Conservation (phyloP, 139 green algal species). For the Closterium sp. region DNA sequence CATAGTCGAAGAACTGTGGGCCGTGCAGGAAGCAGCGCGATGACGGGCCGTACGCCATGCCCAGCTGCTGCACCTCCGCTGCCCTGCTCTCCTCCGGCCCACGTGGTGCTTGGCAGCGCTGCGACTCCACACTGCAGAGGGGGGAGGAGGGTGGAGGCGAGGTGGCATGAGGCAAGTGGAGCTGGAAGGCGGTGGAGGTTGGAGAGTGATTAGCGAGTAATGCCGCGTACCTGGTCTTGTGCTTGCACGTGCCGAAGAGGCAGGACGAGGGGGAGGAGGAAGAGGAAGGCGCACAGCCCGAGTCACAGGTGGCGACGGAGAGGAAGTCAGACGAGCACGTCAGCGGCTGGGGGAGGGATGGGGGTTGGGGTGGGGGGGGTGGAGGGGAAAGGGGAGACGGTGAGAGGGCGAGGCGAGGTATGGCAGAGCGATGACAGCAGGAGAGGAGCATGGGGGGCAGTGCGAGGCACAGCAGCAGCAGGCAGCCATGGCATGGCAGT, state of each 20-base stretch:
- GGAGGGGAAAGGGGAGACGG: background rate
- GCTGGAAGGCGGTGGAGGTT: too few relatives aligned
- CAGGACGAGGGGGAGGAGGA: background rate
- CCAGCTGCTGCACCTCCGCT: background rate
- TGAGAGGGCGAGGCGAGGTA: background rate
- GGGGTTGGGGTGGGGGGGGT: too few relatives aligned
- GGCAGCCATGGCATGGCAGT: too few relatives aligned
- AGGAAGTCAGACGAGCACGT: background rate
- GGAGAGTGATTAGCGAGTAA: too few relatives aligned
- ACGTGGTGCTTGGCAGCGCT: background rate
- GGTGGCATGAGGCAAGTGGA: too few relatives aligned
- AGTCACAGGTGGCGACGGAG: background rate
- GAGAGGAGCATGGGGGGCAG: background rate
- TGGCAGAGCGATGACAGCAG: too few relatives aligned
- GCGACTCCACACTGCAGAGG: background rate
- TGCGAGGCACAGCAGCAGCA: background rate
- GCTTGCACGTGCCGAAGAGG: background rate
- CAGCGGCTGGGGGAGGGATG: background rate
- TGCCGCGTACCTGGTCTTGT: background rate
- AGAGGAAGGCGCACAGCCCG: background rate
- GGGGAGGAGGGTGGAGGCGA: too few relatives aligned
- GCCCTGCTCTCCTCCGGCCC: background rate
- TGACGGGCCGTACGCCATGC: background rate
- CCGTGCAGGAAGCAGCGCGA: background rate
- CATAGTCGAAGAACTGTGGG: background rate